phyloP scores from a whole-genome alignment of 345 rosid genomes.

The Citrus trifoliata region DNA sequence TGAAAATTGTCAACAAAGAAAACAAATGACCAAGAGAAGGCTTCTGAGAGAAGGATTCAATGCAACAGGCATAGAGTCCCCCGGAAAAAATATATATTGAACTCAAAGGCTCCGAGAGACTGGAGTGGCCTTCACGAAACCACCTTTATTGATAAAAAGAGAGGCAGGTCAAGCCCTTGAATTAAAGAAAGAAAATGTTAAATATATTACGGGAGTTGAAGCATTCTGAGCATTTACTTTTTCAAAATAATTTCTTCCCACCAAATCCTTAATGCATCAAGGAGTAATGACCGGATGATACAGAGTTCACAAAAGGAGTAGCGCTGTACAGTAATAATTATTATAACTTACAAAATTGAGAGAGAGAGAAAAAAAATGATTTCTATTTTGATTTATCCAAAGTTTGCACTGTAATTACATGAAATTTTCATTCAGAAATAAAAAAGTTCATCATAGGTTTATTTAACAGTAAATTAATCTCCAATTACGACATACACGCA shows the following conservation, averaged over 20 bases:
- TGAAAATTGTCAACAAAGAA: conserved; percentile 3
- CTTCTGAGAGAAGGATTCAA: conserved; percentile 40
- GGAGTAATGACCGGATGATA: conserved; percentile 3
- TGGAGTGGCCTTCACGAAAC: conserved; percentile 63
- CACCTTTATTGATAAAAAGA: conserved; percentile 20
- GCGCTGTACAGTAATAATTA: too few relatives aligned
- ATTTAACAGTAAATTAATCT: not conserved
- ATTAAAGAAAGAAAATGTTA: not conserved
- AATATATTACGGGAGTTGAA: not conserved
- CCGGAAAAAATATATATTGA: conserved; percentile 22
- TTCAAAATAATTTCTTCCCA: not conserved
- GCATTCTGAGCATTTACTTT: not conserved
- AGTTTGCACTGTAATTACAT: not conserved
- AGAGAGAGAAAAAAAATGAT: too few relatives aligned
- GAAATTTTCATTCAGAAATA: not conserved
- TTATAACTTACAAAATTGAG: too few relatives aligned
- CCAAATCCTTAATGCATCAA: not conserved
- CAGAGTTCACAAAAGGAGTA: conserved; percentile 4
- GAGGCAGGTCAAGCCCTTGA: not conserved
- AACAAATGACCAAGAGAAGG: conserved; percentile 16
- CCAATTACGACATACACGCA: not conserved
- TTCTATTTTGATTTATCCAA: not conserved
- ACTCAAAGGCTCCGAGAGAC: conserved; percentile 36
- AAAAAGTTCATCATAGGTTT: not conserved
- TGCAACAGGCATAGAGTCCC: conserved; percentile 23